Evolutionary conservation across 75 land plant genomes (phyloP).

Genomic region (Adiantum capillusveneris): DNA sequence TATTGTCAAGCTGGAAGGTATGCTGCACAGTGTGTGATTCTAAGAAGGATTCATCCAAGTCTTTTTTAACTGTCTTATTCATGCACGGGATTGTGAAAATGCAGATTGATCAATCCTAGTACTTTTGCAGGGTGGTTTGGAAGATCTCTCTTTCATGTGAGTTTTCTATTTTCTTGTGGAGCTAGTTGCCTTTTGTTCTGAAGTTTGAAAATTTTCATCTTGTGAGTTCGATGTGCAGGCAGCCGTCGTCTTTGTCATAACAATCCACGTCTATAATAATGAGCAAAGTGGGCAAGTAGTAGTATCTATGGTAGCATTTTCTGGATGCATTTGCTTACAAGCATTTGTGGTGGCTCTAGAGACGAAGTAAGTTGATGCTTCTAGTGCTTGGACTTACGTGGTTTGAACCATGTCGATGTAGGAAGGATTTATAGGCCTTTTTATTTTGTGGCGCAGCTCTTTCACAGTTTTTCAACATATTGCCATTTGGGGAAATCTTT

Average conservation of each 20-base stretch:
- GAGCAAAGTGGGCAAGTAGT: slow-evolving; percentile 88
- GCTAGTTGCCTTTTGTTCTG: no score
- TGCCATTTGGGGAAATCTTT: slow-evolving; percentile 91
- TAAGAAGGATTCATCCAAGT: not conserved
- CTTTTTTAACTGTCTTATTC: no score
- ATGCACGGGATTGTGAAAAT: not conserved
- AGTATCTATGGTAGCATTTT: slow-evolving; percentile 87
- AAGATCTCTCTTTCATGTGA: slow-evolving; percentile 87
- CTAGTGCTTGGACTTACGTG: not conserved
- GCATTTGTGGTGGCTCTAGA: slow-evolving; percentile 82
- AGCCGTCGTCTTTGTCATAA: slow-evolving; percentile 73
- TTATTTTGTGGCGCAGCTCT: slow-evolving; percentile 64
- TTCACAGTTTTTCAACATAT: slow-evolving; percentile 78
- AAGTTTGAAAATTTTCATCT: no score
- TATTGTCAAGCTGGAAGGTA: slow-evolving; percentile 98
- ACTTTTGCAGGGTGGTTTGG: slow-evolving; percentile 99
- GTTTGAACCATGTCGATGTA: not conserved
- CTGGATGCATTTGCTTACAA: slow-evolving; percentile 98
- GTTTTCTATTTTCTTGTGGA: slow-evolving; percentile 8
- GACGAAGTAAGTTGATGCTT: slow-evolving; percentile 56
- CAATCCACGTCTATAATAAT: slow-evolving; percentile 66
- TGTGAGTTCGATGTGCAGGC: slow-evolving; percentile 64
- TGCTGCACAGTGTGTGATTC: not conserved
- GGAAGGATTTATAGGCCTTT: no score
- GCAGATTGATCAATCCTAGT: slow-evolving; percentile 89